Evolutionary conservation across 2,329 filamentous ascomycete species (phyloP), one percentile per base, ranked within the genome.

Genomic region (Pseudocercospora cruenta): DNA sequence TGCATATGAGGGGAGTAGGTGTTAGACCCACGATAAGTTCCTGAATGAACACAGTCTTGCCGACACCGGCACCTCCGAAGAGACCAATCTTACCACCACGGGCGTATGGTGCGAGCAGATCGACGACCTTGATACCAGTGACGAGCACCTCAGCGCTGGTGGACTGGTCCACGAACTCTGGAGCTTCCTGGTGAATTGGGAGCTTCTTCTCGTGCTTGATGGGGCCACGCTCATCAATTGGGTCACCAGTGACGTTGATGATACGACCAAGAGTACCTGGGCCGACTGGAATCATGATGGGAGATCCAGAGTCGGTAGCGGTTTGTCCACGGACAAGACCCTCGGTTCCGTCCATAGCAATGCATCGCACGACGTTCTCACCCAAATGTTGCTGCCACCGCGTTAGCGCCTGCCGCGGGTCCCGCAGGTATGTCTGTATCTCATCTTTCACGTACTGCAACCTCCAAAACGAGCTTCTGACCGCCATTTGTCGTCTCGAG

Each of bases 61-160:
- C 95, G 88, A 99, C 95, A 96, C 95, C 95, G 79, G 95, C 95
- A 94, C 95, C 95, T 86, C 95, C 95, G 87, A 99, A 99, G 77
- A 99, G 93, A 92, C 95, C 95, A 89, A 99, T 99, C 91, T 99
- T 99, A 90, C 95, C 95, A 93, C 95, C 95, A 96, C 95, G 95
- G 82, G 95, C 95, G 85, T 99, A 99, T 79, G 95, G 95, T 78
- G 95, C 95, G 80, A 99, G 90, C 75, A 99, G 89, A 83, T 99
- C 95, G 85, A 99, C 95, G 83, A 99, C 95, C 91, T 99, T 99
- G 90, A 99, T 99, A 90, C 95, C 95, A 76, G 95, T 99, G 78
- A 96, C 92, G 76, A 99, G 90, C 83, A 99, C 90, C 87, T 99
- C 95, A 77, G 95, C 95, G 78, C 89, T 87, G 77, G 95, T 99